Percentiles rank a stretch among this genome's conserved stretches.
Evolutionary conservation across 768 basidiomycete species (phyloP).

Genomic region (Termitomyces sp.): DNA sequence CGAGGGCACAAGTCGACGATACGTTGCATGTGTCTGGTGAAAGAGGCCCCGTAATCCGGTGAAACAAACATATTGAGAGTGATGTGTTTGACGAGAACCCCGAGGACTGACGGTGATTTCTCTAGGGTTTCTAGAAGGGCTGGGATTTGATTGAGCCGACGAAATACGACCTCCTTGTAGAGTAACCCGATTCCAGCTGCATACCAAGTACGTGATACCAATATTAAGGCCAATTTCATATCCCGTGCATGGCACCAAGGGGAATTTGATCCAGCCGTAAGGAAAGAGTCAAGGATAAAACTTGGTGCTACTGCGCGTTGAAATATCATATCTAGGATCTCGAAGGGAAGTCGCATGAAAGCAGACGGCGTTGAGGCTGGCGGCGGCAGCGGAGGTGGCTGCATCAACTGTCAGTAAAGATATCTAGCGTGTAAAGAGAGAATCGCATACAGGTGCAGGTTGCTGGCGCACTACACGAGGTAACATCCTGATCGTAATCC

Average conservation of each 20-base stretch:
- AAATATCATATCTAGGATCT: constrained; percentile 23
- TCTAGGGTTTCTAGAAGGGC: constrained; percentile 18
- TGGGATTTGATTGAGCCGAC: constrained; percentile 18
- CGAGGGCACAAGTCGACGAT: constrained; percentile 8
- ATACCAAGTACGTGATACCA: constrained; percentile 26
- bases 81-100: constrained; percentile 11
- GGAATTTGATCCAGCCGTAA: constrained; percentile 13
- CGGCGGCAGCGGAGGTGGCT: neutral
- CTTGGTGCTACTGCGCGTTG: constrained; percentile 19
- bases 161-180: constrained; percentile 23
- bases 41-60: constrained; percentile 7
- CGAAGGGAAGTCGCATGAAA: constrained; percentile 13
- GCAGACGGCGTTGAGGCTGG: neutral
- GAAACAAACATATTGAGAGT: constrained; percentile 10
- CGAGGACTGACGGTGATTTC: constrained; percentile 1
- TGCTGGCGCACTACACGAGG: neutral
- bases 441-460: neutral
- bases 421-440: neutral
- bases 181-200: constrained; percentile 18
- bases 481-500: neutral
- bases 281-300: constrained; percentile 16
- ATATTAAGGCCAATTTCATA: constrained; percentile 17
- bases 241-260: constrained; percentile 19
- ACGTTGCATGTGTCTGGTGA: constrained; percentile 7
- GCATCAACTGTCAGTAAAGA: neutral